These are phyloP conservation scores for Posidonia oceanica DNA, from an alignment of 116 monocot genomes.

Conservation along the genomic window DNA sequence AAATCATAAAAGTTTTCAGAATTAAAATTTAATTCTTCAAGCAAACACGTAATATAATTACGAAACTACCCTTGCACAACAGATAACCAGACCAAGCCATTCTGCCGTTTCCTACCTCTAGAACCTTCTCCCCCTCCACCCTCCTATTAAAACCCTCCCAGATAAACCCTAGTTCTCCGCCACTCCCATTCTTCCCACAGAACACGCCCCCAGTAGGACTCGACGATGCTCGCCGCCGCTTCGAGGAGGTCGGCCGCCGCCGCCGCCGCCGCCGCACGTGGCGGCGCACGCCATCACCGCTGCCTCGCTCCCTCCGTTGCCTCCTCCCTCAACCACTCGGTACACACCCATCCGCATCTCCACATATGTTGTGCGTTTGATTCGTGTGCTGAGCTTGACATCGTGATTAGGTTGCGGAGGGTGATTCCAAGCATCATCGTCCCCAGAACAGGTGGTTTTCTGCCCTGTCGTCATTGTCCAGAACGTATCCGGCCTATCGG, in stretches of 20 bases:
- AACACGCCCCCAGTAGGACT: too few relatives aligned
- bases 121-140: too few relatives aligned
- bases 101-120: too few relatives aligned
- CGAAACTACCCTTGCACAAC: too few relatives aligned
- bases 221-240: neutral
- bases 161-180: too few relatives aligned
- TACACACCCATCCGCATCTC: neutral
- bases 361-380: neutral
- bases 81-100: too few relatives aligned
- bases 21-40: too few relatives aligned
- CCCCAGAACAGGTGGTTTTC: conserved; percentile 30
- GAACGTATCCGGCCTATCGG: neutral
- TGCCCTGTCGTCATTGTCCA: conserved; percentile 14
- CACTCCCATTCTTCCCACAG: too few relatives aligned
- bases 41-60: too few relatives aligned
- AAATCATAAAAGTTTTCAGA: too few relatives aligned
- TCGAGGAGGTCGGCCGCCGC: neutral
- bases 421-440: conserved; percentile 12
- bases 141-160: too few relatives aligned
- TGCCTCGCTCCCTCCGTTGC: conserved; percentile 1
- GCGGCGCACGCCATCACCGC: neutral
- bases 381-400: neutral
- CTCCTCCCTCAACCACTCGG: conserved; percentile 1
- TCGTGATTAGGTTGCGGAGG: conserved; percentile 21
- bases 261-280: neutral